phyloP scores from a whole-genome alignment of 768 basidiomycete genomes.

The Suillus tomentosus region DNA sequence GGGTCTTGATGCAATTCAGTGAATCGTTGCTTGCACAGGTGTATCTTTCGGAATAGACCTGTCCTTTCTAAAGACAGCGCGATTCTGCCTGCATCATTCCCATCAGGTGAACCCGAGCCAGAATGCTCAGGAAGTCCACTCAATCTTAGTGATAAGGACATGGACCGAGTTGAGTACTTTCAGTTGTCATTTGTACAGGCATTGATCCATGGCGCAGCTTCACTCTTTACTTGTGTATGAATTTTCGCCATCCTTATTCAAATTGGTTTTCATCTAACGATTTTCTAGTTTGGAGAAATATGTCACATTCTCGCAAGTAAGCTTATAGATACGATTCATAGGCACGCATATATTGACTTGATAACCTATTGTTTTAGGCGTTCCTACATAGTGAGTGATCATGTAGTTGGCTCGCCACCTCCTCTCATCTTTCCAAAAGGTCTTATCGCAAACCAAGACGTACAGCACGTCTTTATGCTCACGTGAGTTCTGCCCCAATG shows the following conservation, averaged over 20 bases:
- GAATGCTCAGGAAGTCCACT: slow-evolving; percentile 26
- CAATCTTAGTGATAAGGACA: slow-evolving; percentile 45
- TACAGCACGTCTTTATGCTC: slow-evolving; percentile 30
- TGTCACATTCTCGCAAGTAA: slow-evolving; percentile 30
- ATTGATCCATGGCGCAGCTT: slow-evolving; percentile 37
- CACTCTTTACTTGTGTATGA: slow-evolving; percentile 60
- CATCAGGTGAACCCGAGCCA: slow-evolving; percentile 33
- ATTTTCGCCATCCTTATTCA: background rate
- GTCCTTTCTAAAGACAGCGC: slow-evolving; percentile 40
- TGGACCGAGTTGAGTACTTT: slow-evolving; percentile 43
- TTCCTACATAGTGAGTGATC: slow-evolving; percentile 24
- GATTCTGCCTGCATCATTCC: slow-evolving; percentile 53
- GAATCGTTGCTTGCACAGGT: slow-evolving; percentile 35
- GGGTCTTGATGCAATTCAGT: background rate
- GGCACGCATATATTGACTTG: background rate
- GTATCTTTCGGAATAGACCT: slow-evolving; percentile 43
- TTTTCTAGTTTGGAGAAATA: slow-evolving; percentile 41
- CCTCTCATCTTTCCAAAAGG: slow-evolving; percentile 15
- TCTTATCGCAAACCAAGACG: slow-evolving; percentile 25
- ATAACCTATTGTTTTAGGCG: slow-evolving; percentile 16
- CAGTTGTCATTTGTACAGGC: background rate
- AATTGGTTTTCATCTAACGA: slow-evolving; percentile 39
- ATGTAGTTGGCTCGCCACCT: background rate
- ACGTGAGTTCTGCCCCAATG: slow-evolving; percentile 16
- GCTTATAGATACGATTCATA: background rate